These are phyloP conservation scores for Cercis canadensis DNA, from an alignment of 306 rosid species.

Conservation along the genomic window DNA sequence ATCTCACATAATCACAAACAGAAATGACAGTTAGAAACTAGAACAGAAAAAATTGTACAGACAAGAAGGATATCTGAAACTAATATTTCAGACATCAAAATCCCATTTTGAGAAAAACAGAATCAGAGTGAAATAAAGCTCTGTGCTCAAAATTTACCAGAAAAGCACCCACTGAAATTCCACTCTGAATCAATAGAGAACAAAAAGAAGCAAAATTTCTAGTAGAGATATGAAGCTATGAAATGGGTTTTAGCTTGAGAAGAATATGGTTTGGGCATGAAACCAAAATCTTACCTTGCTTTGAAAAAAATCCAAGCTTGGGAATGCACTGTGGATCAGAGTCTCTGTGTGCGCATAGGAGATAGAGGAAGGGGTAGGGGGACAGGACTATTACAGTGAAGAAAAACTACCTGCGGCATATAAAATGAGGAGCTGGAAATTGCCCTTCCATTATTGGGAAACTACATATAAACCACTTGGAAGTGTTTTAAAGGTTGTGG, in stretches of 20 bases:
- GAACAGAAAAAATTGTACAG: slow-evolving; percentile 20
- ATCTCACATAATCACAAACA: slow-evolving; percentile 16
- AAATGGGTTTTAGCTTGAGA: slow-evolving; percentile 13
- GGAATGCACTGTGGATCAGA: slow-evolving; percentile 42
- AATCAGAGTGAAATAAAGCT: slow-evolving; percentile 18
- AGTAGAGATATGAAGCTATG: neutral
- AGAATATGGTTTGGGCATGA: slow-evolving; percentile 16
- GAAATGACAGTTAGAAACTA: slow-evolving; percentile 30
- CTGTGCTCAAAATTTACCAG: slow-evolving; percentile 1
- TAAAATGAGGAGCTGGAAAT: slow-evolving; percentile 27
- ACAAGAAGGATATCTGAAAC: slow-evolving; percentile 26
- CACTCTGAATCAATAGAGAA: slow-evolving; percentile 1
- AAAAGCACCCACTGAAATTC: slow-evolving; percentile 16
- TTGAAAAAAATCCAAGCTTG: slow-evolving; percentile 40
- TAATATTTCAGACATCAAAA: slow-evolving; percentile 11
- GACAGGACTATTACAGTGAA: slow-evolving; percentile 4
- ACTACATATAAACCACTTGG: slow-evolving; percentile 53
- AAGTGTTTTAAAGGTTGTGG: slow-evolving; percentile 1
- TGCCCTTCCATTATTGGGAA: slow-evolving; percentile 43
- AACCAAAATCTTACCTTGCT: slow-evolving; percentile 49
- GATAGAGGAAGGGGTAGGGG: slow-evolving; percentile 5
- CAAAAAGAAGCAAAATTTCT: neutral
- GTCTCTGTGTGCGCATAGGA: slow-evolving; percentile 29
- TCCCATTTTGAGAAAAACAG: slow-evolving; percentile 34
- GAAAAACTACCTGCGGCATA: slow-evolving; percentile 35